These are phyloP conservation scores for Chaetomium sp. DNA, from an alignment of 2,329 filamentous ascomycete genomes.

Conservation along the genomic window DNA sequence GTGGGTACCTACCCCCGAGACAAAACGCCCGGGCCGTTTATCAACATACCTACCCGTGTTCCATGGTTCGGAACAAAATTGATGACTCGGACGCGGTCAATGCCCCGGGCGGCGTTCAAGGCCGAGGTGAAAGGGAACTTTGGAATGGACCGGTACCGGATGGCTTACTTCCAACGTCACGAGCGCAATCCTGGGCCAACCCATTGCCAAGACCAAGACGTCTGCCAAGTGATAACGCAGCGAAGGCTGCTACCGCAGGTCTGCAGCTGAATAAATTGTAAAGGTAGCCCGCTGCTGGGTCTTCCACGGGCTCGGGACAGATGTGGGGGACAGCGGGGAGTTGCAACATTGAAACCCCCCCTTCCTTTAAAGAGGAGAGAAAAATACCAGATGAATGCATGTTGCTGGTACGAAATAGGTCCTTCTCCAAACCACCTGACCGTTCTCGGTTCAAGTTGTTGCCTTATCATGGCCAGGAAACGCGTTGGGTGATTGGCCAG, in stretches of 20 bases:
- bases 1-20: no score
- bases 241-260: no score
- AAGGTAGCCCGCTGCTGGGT: background rate
- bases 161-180: no score
- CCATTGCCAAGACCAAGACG: background rate
- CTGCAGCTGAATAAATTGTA: background rate
- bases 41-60: no score
- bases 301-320: background rate
- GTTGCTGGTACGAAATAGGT: background rate
- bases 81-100: background rate
- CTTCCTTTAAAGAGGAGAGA: background rate
- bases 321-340: background rate
- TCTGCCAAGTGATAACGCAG: slow-evolving; percentile 1
- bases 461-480: background rate
- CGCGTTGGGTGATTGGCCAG: background rate
- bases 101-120: background rate
- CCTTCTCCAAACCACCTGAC: no score
- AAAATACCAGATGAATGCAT: background rate
- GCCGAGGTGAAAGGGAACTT: background rate
- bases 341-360: background rate
- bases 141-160: no score
- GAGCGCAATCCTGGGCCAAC: background rate
- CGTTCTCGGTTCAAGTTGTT: background rate
- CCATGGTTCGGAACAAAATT: no score
- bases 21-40: no score